Evolutionary conservation across 2,329 filamentous ascomycete genomes (phyloP).

Genomic region (Beauveria rudraprayagi): DNA sequence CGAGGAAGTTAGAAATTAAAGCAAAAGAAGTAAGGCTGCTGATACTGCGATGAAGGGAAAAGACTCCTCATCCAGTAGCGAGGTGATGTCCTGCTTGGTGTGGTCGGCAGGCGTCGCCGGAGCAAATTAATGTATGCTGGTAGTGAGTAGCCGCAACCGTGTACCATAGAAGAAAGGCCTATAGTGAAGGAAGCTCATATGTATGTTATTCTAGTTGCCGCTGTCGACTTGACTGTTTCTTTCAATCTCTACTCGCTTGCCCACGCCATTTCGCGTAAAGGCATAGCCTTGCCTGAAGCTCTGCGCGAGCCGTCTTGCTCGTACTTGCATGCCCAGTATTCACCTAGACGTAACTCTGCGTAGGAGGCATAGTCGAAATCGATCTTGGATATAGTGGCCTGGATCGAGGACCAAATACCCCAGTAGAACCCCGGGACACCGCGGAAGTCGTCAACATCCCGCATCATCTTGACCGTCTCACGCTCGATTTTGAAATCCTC

Average conservation of each 20-base stretch:
- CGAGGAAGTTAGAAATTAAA: background rate
- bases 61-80: background rate
- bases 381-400: conserved; percentile 88
- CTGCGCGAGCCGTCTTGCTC: conserved; percentile 58
- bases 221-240: background rate
- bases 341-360: conserved; percentile 74
- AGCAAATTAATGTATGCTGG: background rate
- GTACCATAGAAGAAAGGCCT: background rate
- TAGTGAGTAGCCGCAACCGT: background rate
- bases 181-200: background rate
- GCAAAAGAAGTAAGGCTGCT: background rate
- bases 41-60: background rate
- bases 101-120: background rate
- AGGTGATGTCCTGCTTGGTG: background rate
- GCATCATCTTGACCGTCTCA: conserved; percentile 61
- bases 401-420: conserved; percentile 95
- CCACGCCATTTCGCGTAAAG: conserved; percentile 76
- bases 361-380: conserved; percentile 95
- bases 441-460: conserved; percentile 79
- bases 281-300: conserved; percentile 47
- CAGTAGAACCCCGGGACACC: conserved; percentile 84
- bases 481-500: conserved; percentile 43
- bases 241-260: conserved; percentile 28
- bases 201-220: background rate
- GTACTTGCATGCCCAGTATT: conserved; percentile 89